These are phyloP conservation scores for Pseudotsuga menziesii DNA, from an alignment of 75 land plant genomes.

Conservation along the genomic window DNA sequence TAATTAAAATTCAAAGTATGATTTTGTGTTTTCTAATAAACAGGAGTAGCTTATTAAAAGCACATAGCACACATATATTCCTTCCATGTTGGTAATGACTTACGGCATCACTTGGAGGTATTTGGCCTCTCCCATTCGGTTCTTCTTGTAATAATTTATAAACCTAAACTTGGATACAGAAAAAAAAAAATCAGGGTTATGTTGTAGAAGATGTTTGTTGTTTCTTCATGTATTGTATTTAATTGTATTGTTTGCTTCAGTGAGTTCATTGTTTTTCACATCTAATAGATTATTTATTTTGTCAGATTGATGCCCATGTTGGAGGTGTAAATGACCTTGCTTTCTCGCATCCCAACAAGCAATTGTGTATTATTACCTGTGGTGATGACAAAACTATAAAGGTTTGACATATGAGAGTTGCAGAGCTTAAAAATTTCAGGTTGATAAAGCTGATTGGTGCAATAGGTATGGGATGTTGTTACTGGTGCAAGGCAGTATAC, in stretches of 20 bases:
- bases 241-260: not conserved
- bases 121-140: not conserved
- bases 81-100: slow-evolving; percentile 50
- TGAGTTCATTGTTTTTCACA: too few relatives aligned
- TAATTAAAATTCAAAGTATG: not conserved
- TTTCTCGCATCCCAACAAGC: slow-evolving; percentile 68
- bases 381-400: slow-evolving; percentile 93
- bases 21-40: not conserved
- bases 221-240: not conserved
- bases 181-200: not conserved
- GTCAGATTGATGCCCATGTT: slow-evolving; percentile 36
- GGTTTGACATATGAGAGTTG: slow-evolving; percentile 25
- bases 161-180: not conserved
- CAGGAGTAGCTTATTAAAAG: slow-evolving; percentile 71
- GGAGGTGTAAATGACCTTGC: slow-evolving; percentile 46
- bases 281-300: too few relatives aligned
- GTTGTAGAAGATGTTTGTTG: slow-evolving; percentile 1
- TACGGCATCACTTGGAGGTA: slow-evolving; percentile 72
- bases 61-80: slow-evolving; percentile 67
- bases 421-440: not conserved
- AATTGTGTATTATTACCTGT: slow-evolving; percentile 78
- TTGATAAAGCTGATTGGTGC: slow-evolving; percentile 8
- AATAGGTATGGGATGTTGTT: slow-evolving; percentile 77
- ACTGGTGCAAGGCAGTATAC: slow-evolving; percentile 53
- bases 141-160: not conserved